Evolutionary conservation across 2,329 filamentous ascomycete species (phyloP).

Genomic region (Penicillium sp.): DNA sequence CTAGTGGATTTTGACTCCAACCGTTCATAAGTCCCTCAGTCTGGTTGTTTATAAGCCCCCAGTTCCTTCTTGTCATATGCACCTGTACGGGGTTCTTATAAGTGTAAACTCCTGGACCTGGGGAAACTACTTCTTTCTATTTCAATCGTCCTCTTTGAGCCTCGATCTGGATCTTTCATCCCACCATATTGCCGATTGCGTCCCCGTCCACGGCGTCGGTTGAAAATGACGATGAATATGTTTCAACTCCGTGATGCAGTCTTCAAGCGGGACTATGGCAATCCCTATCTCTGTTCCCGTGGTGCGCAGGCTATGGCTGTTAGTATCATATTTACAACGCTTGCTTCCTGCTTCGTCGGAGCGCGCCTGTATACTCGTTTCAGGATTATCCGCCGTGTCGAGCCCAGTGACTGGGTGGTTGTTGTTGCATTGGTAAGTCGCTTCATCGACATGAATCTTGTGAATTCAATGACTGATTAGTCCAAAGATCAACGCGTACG

Average conservation of each 20-base stretch:
- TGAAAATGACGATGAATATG: constrained; percentile 22
- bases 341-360: constrained; percentile 29
- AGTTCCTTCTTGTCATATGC: not conserved
- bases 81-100: constrained; percentile 8
- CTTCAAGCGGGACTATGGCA: constrained; percentile 15
- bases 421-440: constrained; percentile 31
- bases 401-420: constrained; percentile 37
- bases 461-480: not conserved
- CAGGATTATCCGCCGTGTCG: constrained; percentile 30
- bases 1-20: constrained; percentile 15
- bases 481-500: constrained; percentile 28
- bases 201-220: not conserved
- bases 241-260: constrained; percentile 15
- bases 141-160: not conserved
- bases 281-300: constrained; percentile 22
- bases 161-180: not conserved
- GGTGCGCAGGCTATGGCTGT: constrained; percentile 25
- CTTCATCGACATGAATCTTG: not conserved
- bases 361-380: constrained; percentile 32
- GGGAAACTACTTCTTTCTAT: constrained; percentile 1
- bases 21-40: constrained; percentile 3
- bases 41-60: constrained; percentile 10
- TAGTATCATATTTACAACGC: constrained; percentile 30
- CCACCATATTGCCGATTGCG: not conserved
- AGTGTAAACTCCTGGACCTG: constrained; percentile 1